Percentiles rank a stretch among this genome's conserved stretches.
These are phyloP conservation scores for Hordeum marinum DNA, from an alignment of 176 grass and related monocot species.

Conservation along the genomic window DNA sequence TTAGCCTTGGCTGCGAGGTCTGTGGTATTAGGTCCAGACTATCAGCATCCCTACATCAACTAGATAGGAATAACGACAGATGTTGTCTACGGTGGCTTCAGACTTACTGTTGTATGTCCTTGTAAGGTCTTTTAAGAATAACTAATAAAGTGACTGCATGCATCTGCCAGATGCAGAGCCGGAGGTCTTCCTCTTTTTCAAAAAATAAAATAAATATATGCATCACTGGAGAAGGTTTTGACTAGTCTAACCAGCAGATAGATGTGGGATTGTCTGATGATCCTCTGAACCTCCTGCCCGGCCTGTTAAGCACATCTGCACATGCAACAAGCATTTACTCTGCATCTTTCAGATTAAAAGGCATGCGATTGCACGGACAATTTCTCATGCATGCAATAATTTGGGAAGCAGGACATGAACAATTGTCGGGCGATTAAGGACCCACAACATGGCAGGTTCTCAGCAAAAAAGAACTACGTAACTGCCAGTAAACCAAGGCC, in stretches of 20 bases:
- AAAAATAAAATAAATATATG: too few species aligned
- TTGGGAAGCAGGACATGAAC: constrained; percentile 11
- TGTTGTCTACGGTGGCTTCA: too few species aligned
- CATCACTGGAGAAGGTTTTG: neutral
- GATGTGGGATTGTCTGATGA: neutral
- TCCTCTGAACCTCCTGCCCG: neutral
- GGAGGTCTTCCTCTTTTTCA: too few species aligned
- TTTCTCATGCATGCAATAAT: constrained; percentile 21
- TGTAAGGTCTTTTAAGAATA: too few species aligned
- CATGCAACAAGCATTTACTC: neutral
- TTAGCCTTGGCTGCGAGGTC: too few species aligned
- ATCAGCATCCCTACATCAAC: too few species aligned
- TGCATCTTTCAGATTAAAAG: neutral
- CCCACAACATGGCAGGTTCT: constrained; percentile 6
- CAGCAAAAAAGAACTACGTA: neutral
- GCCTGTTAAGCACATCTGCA: neutral
- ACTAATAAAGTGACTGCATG: too few species aligned
- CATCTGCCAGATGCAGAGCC: too few species aligned
- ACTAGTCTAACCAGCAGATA: neutral
- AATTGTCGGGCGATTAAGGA: neutral
- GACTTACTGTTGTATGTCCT: too few species aligned
- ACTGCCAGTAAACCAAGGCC: neutral
- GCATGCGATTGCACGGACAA: constrained; percentile 3
- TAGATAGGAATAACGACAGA: too few species aligned
- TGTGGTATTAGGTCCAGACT: too few species aligned